Conservation (phyloP, 192 early-diverging fungal species). For the Paraglomus occultum region DNA sequence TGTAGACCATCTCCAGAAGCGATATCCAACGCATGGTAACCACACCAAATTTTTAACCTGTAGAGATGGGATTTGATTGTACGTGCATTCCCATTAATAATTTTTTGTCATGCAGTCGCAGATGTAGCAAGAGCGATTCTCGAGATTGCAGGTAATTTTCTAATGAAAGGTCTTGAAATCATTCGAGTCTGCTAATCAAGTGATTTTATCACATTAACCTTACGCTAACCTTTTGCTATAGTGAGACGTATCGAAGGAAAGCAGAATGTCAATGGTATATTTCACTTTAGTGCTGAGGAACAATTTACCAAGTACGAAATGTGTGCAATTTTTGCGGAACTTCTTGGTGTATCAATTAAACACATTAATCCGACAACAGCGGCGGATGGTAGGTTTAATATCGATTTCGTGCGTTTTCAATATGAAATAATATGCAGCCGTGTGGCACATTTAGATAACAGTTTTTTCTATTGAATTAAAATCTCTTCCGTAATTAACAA, state of each 20-base stretch:
- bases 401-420: not conserved
- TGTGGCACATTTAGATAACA: not conserved
- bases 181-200: not conserved
- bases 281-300: conserved; percentile 63
- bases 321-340: conserved; percentile 53
- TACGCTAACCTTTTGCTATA: too few relatives aligned
- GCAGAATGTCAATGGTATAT: conserved; percentile 49
- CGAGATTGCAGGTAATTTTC: conserved; percentile 53
- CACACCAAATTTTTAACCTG: not conserved
- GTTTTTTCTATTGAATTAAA: not conserved
- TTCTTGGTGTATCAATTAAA: conserved; percentile 43
- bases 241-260: conserved; percentile 38
- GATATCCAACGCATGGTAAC: conserved; percentile 82
- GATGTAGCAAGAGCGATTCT: conserved; percentile 70
- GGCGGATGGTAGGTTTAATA: conserved; percentile 31
- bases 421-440: not conserved
- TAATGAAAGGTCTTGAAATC: not conserved
- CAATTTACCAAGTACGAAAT: conserved; percentile 70
- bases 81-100: not conserved
- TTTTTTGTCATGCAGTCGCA: conserved; percentile 40
- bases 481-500: not conserved
- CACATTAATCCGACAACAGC: conserved; percentile 48
- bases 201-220: not conserved
- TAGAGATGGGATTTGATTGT: not conserved
- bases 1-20: conserved; percentile 68